Evolutionary conservation across 495 filamentous ascomycete genomes (phyloP), one percentile per base, ranked within the genome.

Genomic region (Bathelium albidoporum): DNA sequence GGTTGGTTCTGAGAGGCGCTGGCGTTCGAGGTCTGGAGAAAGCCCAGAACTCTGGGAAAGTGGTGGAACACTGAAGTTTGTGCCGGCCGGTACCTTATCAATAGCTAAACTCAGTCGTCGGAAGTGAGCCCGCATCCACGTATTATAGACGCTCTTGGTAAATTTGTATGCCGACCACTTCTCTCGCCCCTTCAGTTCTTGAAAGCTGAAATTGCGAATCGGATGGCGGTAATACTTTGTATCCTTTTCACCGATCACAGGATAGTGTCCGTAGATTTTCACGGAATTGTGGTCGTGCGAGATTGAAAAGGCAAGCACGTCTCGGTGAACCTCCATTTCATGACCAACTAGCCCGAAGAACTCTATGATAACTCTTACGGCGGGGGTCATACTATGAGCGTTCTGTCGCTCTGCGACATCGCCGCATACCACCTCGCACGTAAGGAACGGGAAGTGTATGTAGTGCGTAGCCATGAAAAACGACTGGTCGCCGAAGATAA

Each of bases 241-340:
- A 18, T 61, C 58, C 16, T 44, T 36, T 45, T 60, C 70, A 31
- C 69, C 44, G 41, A 73, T 64, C 14, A 69, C 60, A 60, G 65
- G 52, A 59, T 72, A 70, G 62, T 72, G 61, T 22, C 71, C 71
- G 59, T 63, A 66, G 22, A 81, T 77, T 28, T 69, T 65, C 24
- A 79, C 73, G 3, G 64, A 64, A n/a, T 59, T 28, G 43, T 77
- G 60, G 65, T 81, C 69, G 67, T 81, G 75, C 29, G 76, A 81
- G 63, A 83, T 70, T 2, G 76, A 81, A 73, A 81, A 82, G 39
- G 71, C 70, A 59, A 79, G 69, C 29, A 78, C 74, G 64, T 77
- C 63, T 55, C 69, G 71, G 63, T 80, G 36, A 36, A 79, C 60
- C n/a, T n/a, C n/a, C 67, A 70, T 58, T 65, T 75, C 66, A 32